Conservation (phyloP, 73 alveolate species). For the Paramecium pentaurelia region DNA sequence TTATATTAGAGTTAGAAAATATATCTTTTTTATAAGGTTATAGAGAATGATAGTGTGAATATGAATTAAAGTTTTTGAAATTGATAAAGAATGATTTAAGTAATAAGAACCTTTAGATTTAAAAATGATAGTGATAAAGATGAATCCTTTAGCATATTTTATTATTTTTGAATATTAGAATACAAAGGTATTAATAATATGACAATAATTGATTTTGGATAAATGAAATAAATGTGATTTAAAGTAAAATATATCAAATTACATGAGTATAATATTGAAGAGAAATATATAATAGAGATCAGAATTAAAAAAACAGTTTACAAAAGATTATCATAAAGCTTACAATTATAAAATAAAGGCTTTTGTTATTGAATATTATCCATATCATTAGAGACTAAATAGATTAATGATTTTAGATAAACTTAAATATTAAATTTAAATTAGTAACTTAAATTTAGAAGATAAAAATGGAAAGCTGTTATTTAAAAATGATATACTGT, state of each 20-base stretch:
- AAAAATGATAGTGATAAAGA: too few species aligned
- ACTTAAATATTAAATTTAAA: too few species aligned
- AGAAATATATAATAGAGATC: too few species aligned
- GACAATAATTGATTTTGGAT: too few species aligned
- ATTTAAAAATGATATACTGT: neutral
- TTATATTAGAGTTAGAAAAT: constrained; percentile 33
- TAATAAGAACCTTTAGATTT: neutral
- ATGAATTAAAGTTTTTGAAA: neutral
- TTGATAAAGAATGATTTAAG: neutral
- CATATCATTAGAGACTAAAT: neutral
- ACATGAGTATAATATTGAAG: too few species aligned
- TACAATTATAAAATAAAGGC: neutral
- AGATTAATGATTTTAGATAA: too few species aligned
- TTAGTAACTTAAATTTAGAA: neutral
- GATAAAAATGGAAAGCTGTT: neutral
- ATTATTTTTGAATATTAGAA: too few species aligned
- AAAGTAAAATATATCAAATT: neutral
- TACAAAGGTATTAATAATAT: too few species aligned
- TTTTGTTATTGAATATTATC: neutral
- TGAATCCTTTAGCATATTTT: too few species aligned
- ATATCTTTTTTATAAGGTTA: neutral
- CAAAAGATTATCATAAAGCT: neutral
- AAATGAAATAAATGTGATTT: neutral
- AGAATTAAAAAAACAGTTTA: neutral
- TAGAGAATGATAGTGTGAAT: constrained; percentile 32